Evolutionary conservation across 495 filamentous ascomycete species (phyloP), one percentile per base, ranked within the genome.

Genomic region (Neurospora sp.): DNA sequence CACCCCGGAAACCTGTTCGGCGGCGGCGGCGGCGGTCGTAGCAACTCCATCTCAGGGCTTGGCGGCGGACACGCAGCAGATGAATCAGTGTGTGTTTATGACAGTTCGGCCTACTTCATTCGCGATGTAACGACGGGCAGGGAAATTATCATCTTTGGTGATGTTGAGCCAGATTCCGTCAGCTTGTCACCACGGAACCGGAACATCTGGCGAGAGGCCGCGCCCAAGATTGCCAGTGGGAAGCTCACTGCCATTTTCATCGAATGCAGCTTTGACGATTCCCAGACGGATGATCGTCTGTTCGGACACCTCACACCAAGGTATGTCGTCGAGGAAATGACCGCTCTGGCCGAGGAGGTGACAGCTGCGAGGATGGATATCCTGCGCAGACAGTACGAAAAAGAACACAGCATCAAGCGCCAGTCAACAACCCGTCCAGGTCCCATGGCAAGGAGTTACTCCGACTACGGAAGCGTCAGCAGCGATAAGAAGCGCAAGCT

Each of bases 21-120:
- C 40, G 53, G 53, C 27, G 27, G 53, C 27, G 27, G 27, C 18
- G 46, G 77, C 41, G 70, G 75, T 69, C 71, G 75, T 65, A 68
- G 70, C 70, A 71, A 76, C 76, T 41, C 78, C 76, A 18, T 81
- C 22, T 74, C 78, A 48, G 53, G 27, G 9, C 14, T 31, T 3
- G 46, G 40, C 70, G 18, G 68, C 71, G 68, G 76, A 70, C 73
- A 77, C 41, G 72, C 75, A 59, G 22, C 69, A 41, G 71, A 77
- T 38, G 86, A 86, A 73, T 78, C 83, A 18, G 79, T 76, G 68
- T 94, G 89, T 69, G 89, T 91, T 0, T 88, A 89, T 68, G 94
- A 99, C 79, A 94, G 91, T 78, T 93, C 93, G 3, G 96, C 92
- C 1, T 99, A 92, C 80, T 98, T 99, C 81, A 89, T 99, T 73